phyloP scores from a whole-genome alignment of 1,284 basidiomycete species.

The Ceratobasidium theobromae region DNA sequence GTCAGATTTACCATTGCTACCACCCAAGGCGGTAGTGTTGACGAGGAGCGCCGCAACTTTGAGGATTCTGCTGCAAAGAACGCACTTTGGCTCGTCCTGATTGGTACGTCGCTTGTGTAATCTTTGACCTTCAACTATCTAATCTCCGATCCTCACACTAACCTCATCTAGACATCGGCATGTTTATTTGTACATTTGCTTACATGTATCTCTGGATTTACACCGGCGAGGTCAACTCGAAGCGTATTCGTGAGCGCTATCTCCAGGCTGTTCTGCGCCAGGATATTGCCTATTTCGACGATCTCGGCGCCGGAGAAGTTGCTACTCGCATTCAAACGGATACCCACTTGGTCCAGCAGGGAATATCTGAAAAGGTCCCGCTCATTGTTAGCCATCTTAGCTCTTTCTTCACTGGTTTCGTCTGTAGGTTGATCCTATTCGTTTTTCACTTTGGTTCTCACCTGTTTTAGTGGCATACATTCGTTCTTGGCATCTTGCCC shows the following conservation, averaged over 20 bases:
- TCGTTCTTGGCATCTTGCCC: conserved; percentile 80
- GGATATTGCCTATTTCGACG: conserved; percentile 89
- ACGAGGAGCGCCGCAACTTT: conserved; percentile 52
- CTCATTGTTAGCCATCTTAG: conserved; percentile 62
- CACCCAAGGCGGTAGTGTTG: not conserved
- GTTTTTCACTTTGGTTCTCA: not conserved
- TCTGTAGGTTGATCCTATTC: conserved; percentile 55
- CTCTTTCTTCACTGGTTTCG: conserved; percentile 80
- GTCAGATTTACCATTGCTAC: conserved; percentile 57
- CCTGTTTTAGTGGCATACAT: conserved; percentile 44
- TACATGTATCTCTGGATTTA: conserved; percentile 91
- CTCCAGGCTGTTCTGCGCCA: conserved; percentile 77
- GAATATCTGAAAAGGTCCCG: conserved; percentile 82
- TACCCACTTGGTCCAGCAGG: conserved; percentile 84
- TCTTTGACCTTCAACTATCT: no score
- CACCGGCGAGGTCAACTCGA: conserved; percentile 87
- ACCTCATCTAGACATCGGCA: conserved; percentile 50
- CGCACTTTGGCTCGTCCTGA: conserved; percentile 65
- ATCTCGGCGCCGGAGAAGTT: conserved; percentile 91
- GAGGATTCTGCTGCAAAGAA: conserved; percentile 55
- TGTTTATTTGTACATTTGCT: conserved; percentile 50
- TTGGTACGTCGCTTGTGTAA: conserved; percentile 63
- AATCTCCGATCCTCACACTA: conserved; percentile 6
- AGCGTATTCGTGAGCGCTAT: conserved; percentile 76
- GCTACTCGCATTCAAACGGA: conserved; percentile 94